Base-by-base conservation (phyloP, 805 yeast species). In the Lipomyces spencermartinsiae region DNA sequence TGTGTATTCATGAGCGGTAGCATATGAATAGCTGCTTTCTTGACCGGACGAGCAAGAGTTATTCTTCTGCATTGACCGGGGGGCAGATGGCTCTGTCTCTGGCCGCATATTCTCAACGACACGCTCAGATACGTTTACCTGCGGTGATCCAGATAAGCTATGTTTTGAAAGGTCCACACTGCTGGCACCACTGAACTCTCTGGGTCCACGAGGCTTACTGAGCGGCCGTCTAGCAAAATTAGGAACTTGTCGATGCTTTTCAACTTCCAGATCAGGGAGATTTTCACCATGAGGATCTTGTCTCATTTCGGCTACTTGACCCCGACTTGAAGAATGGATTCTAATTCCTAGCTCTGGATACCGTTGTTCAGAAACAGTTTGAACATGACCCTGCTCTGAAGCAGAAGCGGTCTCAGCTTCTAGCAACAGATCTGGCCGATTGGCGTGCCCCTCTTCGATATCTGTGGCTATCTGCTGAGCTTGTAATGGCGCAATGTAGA, bases 151-250 rank as follows among this genome's bases (percentile, higher is more conserved):
- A n/a, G 16, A 14, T 43, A 19, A 43, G n/a, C 49, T 43, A 43
- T 43, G 16, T 14, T 9, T 12, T 8, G 22, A 16, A 19, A 43
- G 6, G 49, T 53, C 34, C 7, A 25, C 34, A n/a, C 63, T 60
- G 35, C 35, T 53, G 49, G 49, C 49, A n/a, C 61, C 49, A 31
- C 72, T 63, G 33, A 69, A 57, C 29, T 62, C 46, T 8, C 72
- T 60, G n/a, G 72, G 72, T 8, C 72, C 72, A 19, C 67, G 68
- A 16, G 72, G 72, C 31, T 29, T 59, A 9, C 14, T 25, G 3
- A 12, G 19, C 2, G 51, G 58, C 2, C 71, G 54, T 10, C 33
- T 22, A 8, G 71, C 62, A 22, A 54, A 58, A 43, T 46, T 51
- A n/a, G 63, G 51, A 12, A n/a, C 37, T 19, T 62, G 64, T 25